Evolutionary conservation across 257 asterid genomes (phyloP), one percentile per base, ranked within the genome.

Genomic region (Ballota nigra): DNA sequence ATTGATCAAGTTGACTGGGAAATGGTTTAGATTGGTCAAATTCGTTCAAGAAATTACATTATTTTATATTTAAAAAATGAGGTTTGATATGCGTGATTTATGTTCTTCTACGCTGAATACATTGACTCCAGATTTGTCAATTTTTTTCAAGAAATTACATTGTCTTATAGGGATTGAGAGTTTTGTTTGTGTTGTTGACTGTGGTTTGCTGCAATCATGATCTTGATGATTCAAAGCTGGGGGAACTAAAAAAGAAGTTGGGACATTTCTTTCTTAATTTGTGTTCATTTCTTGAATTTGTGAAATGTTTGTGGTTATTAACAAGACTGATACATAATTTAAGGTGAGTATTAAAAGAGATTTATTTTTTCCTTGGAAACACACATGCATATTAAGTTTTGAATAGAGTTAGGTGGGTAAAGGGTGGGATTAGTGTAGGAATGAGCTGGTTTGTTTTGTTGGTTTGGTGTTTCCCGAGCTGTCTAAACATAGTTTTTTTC

Each of bases 381-480:
- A 57, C 20, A 57, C 38, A 26, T 34, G 24, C 38, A 22, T 11
- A 49, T 7, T 1, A 43, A 43, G 52, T 13, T 8, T 24, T 13
- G 68, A 66, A 10, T 31, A 71, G 49, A n/a, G 73, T 68, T 78
- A 62, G 82, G 82, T 78, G 75, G 63, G 63, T 69, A 3, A n/a
- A 23, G 52, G 16, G 63, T 52, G 78, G 63, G 55, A 69, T 72
- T 67, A 78, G 58, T 40, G 75, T 36, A 69, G 66, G 62, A 51
- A 76, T 80, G 79, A 73, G 82, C 77, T 80, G 77, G 68, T 69
- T 36, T 22, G n/a, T 70, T 77, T 73, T 76, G 76, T 69, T 80
- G 82, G 66, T 63, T 69, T 71, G 51, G 66, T 51, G 53, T 63
- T 62, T 34, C 61, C 52, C 69, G 57, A 76, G 79, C 79, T 80